A percentile compares a stretch with the other conserved stretches of the same genome.
These are phyloP conservation scores for Pichia gijzeniarum DNA, from an alignment of 805 yeast species.

Conservation along the genomic window DNA sequence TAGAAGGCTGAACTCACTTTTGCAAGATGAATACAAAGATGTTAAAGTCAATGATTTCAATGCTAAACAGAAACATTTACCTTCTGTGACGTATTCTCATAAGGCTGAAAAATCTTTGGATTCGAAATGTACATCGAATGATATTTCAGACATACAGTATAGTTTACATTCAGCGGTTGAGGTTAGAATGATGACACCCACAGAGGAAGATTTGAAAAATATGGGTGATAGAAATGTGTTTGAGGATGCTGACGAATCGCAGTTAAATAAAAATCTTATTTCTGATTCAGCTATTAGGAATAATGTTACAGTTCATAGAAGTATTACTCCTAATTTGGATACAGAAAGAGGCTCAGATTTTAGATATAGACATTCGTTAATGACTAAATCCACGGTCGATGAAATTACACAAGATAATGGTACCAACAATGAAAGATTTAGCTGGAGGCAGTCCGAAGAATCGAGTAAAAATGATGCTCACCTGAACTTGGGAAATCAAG, in stretches of 20 bases:
- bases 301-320: conserved; percentile 23
- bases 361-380: conserved; percentile 24
- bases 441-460: background rate
- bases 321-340: conserved; percentile 23
- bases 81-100: conserved; percentile 17
- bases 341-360: conserved; percentile 19
- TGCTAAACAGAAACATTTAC: background rate
- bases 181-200: conserved; percentile 23
- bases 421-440: conserved; percentile 10
- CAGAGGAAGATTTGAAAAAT: conserved; percentile 16
- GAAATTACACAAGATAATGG: background rate
- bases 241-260: conserved; percentile 26
- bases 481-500: background rate
- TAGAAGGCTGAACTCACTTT: conserved; percentile 22
- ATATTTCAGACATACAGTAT: conserved; percentile 23
- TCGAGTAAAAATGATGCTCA: conserved; percentile 10
- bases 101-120: conserved; percentile 22
- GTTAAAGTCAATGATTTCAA: conserved; percentile 20
- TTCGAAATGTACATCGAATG: conserved; percentile 17
- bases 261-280: conserved; percentile 7
- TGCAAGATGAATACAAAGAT: conserved; percentile 14
- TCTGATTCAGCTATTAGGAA: conserved; percentile 3
- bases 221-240: conserved; percentile 19
- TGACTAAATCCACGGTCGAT: conserved; percentile 23
- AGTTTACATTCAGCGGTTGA: conserved; percentile 30